Percentiles rank a stretch among this genome's conserved stretches.
Conservation (phyloP, 306 rosid genomes). For the Vicia villosa region DNA sequence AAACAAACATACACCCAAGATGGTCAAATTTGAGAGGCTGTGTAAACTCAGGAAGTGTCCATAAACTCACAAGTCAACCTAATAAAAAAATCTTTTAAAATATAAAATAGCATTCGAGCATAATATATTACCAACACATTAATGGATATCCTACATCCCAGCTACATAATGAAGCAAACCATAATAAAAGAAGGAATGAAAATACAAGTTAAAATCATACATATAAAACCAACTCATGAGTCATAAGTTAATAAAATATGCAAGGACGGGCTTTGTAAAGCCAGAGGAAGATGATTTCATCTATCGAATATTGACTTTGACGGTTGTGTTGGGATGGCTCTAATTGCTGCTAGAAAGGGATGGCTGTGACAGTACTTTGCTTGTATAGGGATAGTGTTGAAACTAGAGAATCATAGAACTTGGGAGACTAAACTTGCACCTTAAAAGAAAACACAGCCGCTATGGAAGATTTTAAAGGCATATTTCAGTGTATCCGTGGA, state of each 20-base stretch:
- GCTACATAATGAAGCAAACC: background rate
- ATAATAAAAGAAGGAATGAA: background rate
- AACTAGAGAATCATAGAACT: background rate
- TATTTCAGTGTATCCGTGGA: background rate
- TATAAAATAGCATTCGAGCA: background rate
- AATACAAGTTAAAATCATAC: background rate
- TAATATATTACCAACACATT: background rate
- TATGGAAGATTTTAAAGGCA: background rate
- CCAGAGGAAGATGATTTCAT: background rate
- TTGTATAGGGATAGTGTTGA: background rate
- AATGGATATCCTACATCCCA: background rate
- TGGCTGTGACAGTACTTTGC: background rate
- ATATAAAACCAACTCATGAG: background rate
- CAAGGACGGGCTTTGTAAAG: background rate
- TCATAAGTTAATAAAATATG: background rate
- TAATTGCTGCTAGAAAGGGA: background rate
- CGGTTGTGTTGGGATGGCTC: background rate
- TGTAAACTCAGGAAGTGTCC: background rate
- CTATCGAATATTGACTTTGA: background rate
- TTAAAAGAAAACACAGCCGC: background rate
- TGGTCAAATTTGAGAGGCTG: background rate
- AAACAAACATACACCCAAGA: conserved; percentile 8
- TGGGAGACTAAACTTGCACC: background rate
- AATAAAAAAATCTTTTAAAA: background rate
- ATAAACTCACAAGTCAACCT: background rate